These are phyloP conservation scores for Irineochytrium annulatum DNA, from an alignment of 192 early-diverging fungal genomes.

Conservation along the genomic window DNA sequence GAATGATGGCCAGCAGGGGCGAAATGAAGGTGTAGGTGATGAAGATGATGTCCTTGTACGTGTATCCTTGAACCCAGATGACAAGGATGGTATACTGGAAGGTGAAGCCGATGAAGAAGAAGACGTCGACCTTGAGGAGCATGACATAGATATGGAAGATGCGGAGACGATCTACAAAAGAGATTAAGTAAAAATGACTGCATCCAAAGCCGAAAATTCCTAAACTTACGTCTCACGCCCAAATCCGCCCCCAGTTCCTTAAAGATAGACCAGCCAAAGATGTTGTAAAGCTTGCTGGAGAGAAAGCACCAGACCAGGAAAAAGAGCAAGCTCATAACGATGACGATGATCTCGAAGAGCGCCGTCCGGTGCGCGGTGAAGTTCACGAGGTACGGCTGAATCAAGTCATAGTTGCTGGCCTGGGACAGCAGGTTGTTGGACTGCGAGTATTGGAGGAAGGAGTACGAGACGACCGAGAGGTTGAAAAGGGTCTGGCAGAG, in stretches of 20 bases:
- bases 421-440: slow-evolving; percentile 18
- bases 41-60: slow-evolving; percentile 19
- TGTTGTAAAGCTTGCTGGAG: slow-evolving; percentile 38
- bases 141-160: slow-evolving; percentile 76
- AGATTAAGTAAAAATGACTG: neutral
- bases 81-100: slow-evolving; percentile 65
- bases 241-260: slow-evolving; percentile 58
- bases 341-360: slow-evolving; percentile 28
- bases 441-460: slow-evolving; percentile 38
- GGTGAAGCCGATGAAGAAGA: slow-evolving; percentile 74
- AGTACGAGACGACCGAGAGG: slow-evolving; percentile 35
- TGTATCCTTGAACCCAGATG: slow-evolving; percentile 23
- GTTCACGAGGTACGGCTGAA: neutral
- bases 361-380: slow-evolving; percentile 29
- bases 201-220: neutral
- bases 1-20: slow-evolving; percentile 52
- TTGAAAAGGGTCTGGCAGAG: slow-evolving; percentile 43
- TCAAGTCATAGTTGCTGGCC: too few relatives aligned
- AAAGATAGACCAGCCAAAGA: slow-evolving; percentile 58
- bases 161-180: slow-evolving; percentile 39
- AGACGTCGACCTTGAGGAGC: slow-evolving; percentile 76
- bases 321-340: slow-evolving; percentile 35
- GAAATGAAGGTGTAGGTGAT: slow-evolving; percentile 44
- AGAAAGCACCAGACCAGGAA: slow-evolving; percentile 39
- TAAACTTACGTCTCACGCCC: slow-evolving; percentile 39